Base-by-base conservation (phyloP, 768 basidiomycete species). In the Tulasnella sp. region DNA sequence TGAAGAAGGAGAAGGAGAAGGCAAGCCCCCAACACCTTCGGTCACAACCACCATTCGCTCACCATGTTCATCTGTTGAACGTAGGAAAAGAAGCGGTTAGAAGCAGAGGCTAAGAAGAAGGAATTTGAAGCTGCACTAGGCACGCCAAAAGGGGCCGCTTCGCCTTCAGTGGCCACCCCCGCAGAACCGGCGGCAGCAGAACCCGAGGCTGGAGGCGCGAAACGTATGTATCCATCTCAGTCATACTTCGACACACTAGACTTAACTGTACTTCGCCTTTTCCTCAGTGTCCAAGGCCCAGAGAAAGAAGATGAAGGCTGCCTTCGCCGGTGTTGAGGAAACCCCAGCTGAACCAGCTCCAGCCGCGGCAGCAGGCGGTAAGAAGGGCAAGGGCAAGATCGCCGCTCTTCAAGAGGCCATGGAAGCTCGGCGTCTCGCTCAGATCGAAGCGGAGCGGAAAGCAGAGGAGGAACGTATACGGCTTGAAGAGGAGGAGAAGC, bases 1-100 rank as follows among this genome's bases (percentile, higher is more conserved):
- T 97, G 81, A 98, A 99, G 91, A 99, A 98, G 87, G 97, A 98
- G 87, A 91, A 92, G 76, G 96, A 98, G 88, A 98, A 98, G 93
- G 96, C 93, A 48, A 74, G 84, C 69, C 79, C 80, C 31, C 58
- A 58, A 31, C 42, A 76, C 18, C 41, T 77, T 4, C 20, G n/a
- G 12, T 18, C n/a, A 24, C 18, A 31, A 7, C 22, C 48, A 42
- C 24, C 48, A 77, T 11, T 3, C 8, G 12, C 37, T n/a, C n/a
- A n/a, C n/a, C n/a, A n/a, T n/a, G n/a, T n/a, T n/a, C n/a, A n/a
- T n/a, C n/a, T n/a, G n/a, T n/a, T n/a, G n/a, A n/a, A n/a, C n/a
- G n/a, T n/a, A n/a, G 95, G 95, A 94, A 0, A 96, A 95, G 89
- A 97, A 97, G 89, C 98, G 97, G 86, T 95, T 94, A 8, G 95